A percentile compares a stretch with the other conserved stretches of the same genome.
Conservation (phyloP, 1,284 basidiomycete genomes). For the Sanghuangporus baumii region DNA sequence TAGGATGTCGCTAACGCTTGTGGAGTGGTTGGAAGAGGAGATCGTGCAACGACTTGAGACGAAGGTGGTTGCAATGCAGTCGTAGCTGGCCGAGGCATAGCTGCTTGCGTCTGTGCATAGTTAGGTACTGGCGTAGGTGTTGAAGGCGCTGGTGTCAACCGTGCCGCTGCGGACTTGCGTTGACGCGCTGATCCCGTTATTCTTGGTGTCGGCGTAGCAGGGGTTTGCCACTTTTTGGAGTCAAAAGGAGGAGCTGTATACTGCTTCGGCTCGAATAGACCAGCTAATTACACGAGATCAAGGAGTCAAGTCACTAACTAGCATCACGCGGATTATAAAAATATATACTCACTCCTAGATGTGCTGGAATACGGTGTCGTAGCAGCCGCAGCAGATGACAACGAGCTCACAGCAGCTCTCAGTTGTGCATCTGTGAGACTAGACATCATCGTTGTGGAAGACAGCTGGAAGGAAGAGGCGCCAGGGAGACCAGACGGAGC, state of each 20-base stretch:
- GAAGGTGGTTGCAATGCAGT: conserved; percentile 17
- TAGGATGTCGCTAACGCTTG: conserved; percentile 87
- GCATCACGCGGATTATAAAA: background rate
- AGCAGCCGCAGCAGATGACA: conserved; percentile 41
- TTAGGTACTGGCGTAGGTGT: conserved; percentile 12
- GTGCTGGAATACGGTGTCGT: conserved; percentile 34
- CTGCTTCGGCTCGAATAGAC: conserved; percentile 17
- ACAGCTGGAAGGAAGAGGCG: conserved; percentile 23
- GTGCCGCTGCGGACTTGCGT: background rate
- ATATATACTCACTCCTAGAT: background rate
- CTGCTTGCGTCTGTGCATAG: conserved; percentile 8
- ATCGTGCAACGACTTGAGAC: conserved; percentile 32
- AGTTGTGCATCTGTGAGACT: conserved; percentile 45
- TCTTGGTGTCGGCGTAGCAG: conserved; percentile 6
- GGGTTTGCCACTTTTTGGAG: conserved; percentile 15
- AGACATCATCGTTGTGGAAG: conserved; percentile 28
- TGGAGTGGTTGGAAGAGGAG: conserved; percentile 48
- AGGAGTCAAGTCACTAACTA: background rate
- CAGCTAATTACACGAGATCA: conserved; percentile 32
- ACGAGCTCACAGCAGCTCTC: conserved; percentile 48
- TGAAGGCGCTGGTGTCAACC: conserved; percentile 2
- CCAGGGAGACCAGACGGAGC: conserved; percentile 11
- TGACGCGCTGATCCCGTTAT: background rate
- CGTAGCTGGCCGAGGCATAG: conserved; percentile 11
- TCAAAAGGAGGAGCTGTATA: conserved; percentile 14